Base-by-base conservation (phyloP, 2,329 filamentous ascomycete genomes). In the Trichoderma sp. region DNA sequence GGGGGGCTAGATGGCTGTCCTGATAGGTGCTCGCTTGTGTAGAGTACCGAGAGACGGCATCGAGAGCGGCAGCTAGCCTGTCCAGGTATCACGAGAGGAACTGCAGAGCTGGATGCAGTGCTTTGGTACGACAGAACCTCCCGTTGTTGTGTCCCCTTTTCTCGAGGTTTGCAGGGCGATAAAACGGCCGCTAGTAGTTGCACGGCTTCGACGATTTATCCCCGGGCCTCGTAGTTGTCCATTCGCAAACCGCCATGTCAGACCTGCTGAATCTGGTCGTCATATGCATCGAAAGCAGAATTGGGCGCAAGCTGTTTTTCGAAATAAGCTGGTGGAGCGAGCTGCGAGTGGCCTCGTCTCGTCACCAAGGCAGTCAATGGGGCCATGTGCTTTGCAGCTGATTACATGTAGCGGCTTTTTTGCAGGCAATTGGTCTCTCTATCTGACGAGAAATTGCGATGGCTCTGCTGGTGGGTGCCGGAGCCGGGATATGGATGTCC, bases 361-460 rank as follows among this genome's bases (percentile, higher is more conserved):
- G 34, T 39, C 34, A 14, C 34, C 10, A 39, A 39, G 12, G 34
- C 34, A 12, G 34, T 39, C 34, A 39, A 39, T 14, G 34, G 34
- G 34, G 34, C 26, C 41, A 9, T 59, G 44, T 57, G 1, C 17
- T 14, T 21, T 60, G 45, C 57, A 24, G 45, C 30, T 50, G 30
- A 24, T 50, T 47, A 24, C 28, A 6, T 57, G 28, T 17, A 7
- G 30, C 62, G 39, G 30, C 56, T 51, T 58, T 24, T 50, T 55
- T 51, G 62, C 44, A 43, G 54, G 43, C 43, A 39, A 48, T 65
- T 39, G 34, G 34, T 24, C 26, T 26, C 47, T 43, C 57, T 44
- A 39, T 21, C 19, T 26, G 24, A 44, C 24, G 51, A 45, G 59
- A 66, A 66, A 66, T 63, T 66, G 45, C 64, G 39, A 64, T 34